Conservation (phyloP, 2,329 filamentous ascomycete species). For the Cryoendolithus antarcticus region DNA sequence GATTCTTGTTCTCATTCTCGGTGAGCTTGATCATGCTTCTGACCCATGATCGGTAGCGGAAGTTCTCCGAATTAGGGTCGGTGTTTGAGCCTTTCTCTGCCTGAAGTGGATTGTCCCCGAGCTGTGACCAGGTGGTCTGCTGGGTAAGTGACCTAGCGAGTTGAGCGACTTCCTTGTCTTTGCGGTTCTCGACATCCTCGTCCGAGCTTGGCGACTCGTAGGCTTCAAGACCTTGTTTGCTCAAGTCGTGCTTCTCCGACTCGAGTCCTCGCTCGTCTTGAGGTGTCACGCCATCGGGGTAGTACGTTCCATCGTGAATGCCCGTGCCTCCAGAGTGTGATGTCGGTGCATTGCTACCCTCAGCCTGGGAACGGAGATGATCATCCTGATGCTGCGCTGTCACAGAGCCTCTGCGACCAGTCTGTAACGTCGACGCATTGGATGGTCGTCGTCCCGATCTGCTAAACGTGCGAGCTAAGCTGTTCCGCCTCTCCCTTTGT, state of each 20-base stretch:
- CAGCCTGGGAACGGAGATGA: not conserved
- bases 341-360: conserved; percentile 2
- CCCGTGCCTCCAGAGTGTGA: conserved; percentile 4
- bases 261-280: conserved; percentile 5
- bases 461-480: conserved; percentile 7
- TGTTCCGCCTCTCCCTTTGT: conserved; percentile 7
- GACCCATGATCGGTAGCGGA: conserved; percentile 37
- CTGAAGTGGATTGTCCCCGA: conserved; percentile 27
- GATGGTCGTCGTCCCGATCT: not conserved
- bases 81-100: conserved; percentile 30
- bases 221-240: conserved; percentile 15
- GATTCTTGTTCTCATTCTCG: conserved; percentile 29
- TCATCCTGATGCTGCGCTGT: no score
- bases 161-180: conserved; percentile 26
- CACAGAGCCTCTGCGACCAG: no score
- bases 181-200: conserved; percentile 9
- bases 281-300: conserved; percentile 8
- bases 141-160: conserved; percentile 32
- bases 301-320: conserved; percentile 9
- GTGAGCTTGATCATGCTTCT: conserved; percentile 38
- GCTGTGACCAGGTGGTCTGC: conserved; percentile 25
- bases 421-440: not conserved
- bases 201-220: conserved; percentile 12
- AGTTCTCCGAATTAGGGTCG: conserved; percentile 35
- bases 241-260: conserved; percentile 5